Conservation (phyloP, 2,329 filamentous ascomycete genomes). For the Penicillium griseofulvum region DNA sequence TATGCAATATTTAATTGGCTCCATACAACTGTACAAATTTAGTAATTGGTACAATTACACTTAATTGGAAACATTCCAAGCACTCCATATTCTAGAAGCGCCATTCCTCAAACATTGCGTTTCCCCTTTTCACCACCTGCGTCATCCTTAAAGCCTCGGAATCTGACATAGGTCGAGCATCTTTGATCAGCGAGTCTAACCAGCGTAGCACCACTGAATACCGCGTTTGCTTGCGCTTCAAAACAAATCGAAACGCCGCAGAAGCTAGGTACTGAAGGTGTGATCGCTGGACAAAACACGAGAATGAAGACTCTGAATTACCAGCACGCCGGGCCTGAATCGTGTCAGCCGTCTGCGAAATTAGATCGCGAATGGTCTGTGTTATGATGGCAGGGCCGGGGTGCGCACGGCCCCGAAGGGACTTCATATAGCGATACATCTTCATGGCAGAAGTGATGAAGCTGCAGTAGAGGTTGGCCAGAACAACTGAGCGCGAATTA, state of each 20-base stretch:
- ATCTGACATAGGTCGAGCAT: constrained; percentile 38
- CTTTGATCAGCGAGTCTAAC: constrained; percentile 55
- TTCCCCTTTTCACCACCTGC: constrained; percentile 35
- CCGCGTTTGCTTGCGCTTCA: constrained; percentile 68
- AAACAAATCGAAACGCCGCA: constrained; percentile 66
- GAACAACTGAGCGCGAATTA: constrained; percentile 67
- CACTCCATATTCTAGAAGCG: constrained; percentile 23
- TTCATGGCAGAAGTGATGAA: constrained; percentile 79
- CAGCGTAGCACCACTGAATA: constrained; percentile 65
- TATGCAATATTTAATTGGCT: neutral
- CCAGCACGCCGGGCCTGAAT: constrained; percentile 52
- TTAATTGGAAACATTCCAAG: neutral
- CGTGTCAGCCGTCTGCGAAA: constrained; percentile 62
- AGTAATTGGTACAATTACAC: neutral
- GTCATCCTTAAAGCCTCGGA: constrained; percentile 34
- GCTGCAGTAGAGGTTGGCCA: constrained; percentile 70
- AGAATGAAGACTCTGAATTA: constrained; percentile 35
- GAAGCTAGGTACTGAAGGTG: constrained; percentile 66
- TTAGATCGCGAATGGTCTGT: constrained; percentile 63
- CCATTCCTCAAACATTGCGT: constrained; percentile 38
- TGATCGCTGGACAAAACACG: constrained; percentile 58
- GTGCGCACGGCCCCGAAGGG: constrained; percentile 53
- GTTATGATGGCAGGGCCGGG: constrained; percentile 62
- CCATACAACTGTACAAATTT: neutral
- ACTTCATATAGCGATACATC: constrained; percentile 59